These are phyloP conservation scores for Epichloe typhina DNA, from an alignment of 2,329 filamentous ascomycete species.

Conservation along the genomic window DNA sequence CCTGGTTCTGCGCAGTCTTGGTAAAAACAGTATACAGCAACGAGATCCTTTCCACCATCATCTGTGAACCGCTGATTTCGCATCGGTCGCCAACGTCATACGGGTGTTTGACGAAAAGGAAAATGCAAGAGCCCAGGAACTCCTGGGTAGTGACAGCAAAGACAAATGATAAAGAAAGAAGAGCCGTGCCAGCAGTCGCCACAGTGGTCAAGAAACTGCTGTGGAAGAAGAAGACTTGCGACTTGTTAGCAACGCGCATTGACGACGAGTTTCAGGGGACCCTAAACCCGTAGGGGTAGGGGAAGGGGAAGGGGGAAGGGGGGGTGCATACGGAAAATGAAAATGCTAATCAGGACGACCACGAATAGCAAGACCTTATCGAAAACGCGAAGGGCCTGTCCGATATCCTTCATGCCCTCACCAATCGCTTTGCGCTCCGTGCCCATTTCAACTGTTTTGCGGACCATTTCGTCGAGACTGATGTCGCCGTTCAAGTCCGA, in stretches of 20 bases:
- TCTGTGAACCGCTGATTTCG: slow-evolving; percentile 56
- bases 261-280: background rate
- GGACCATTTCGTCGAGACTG: slow-evolving; percentile 86
- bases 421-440: slow-evolving; percentile 78
- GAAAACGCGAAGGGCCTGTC: slow-evolving; percentile 82
- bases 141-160: slow-evolving; percentile 88
- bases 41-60: slow-evolving; percentile 87
- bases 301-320: too few relatives aligned
- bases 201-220: slow-evolving; percentile 74
- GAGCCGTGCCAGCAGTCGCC: slow-evolving; percentile 77
- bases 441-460: slow-evolving; percentile 72
- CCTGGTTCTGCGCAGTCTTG: slow-evolving; percentile 67
- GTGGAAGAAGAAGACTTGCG: slow-evolving; percentile 69
- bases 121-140: slow-evolving; percentile 95
- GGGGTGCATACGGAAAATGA: slow-evolving; percentile 57
- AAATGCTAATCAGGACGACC: slow-evolving; percentile 66
- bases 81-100: slow-evolving; percentile 93
- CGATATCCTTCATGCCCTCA: slow-evolving; percentile 94
- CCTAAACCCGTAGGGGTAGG: too few relatives aligned
- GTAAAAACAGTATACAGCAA: slow-evolving; percentile 88
- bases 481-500: slow-evolving; percentile 87
- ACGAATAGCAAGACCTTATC: slow-evolving; percentile 76
- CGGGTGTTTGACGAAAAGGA: slow-evolving; percentile 96
- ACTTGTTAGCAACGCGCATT: background rate
- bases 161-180: slow-evolving; percentile 93